These are phyloP conservation scores for Medicago lupulina DNA, from an alignment of 306 rosid species.

Conservation along the genomic window DNA sequence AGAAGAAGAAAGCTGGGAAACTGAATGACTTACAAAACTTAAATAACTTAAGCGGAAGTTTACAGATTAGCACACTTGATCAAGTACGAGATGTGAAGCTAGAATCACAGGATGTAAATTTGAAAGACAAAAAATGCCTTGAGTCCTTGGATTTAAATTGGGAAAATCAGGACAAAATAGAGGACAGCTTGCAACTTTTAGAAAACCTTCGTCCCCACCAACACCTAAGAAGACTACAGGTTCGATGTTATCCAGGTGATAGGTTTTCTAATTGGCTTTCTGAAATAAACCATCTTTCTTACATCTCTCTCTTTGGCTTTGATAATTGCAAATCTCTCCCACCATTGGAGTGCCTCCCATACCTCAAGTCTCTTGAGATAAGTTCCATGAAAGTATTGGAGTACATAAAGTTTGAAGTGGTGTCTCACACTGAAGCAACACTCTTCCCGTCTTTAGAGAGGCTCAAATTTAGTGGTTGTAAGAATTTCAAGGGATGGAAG, in stretches of 20 bases:
- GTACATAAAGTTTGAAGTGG: constrained; percentile 24
- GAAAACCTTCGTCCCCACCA: constrained; percentile 29
- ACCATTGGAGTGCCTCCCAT: constrained; percentile 10
- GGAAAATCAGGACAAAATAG: background rate
- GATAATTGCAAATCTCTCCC: constrained; percentile 14
- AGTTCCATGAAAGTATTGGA: fast-evolving
- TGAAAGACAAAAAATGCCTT: constrained; percentile 19
- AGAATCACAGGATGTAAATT: background rate
- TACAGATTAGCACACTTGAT: background rate
- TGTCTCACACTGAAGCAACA: background rate
- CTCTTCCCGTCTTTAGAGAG: background rate
- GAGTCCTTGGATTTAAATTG: background rate
- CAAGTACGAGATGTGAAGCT: background rate
- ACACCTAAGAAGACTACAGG: background rate
- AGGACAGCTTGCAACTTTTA: background rate
- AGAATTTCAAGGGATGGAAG: too few species aligned
- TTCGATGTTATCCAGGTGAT: fast-evolving
- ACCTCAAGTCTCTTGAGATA: background rate
- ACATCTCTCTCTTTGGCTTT: fast-evolving
- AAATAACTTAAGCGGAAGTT: constrained; percentile 7
- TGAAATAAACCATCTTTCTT: background rate
- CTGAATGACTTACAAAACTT: constrained; percentile 25
- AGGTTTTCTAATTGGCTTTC: constrained; percentile 33
- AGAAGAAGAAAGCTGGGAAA: background rate
- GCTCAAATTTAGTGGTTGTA: background rate